phyloP scores from a whole-genome alignment of 2,329 filamentous ascomycete genomes.

The Salinomyces thailandicus region DNA sequence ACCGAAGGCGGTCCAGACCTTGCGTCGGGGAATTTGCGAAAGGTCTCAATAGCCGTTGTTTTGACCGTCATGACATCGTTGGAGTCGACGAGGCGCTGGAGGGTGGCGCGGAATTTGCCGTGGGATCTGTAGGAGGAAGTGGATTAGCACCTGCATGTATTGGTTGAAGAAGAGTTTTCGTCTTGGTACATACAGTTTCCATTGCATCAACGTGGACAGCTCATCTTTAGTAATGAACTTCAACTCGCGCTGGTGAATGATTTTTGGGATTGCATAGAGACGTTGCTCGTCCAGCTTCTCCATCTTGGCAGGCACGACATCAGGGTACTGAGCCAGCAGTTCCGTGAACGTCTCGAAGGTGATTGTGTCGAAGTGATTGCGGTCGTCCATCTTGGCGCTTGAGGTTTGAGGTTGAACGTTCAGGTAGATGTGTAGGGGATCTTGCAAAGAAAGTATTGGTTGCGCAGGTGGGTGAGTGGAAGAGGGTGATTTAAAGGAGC shows the following conservation, averaged over 20 bases:
- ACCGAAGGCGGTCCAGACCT: neutral
- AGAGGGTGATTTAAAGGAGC: too few relatives aligned
- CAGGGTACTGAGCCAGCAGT: slow-evolving; percentile 18
- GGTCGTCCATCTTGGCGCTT: slow-evolving; percentile 5
- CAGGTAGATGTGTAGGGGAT: too few relatives aligned
- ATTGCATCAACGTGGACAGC: slow-evolving; percentile 52
- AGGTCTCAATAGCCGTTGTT: slow-evolving; percentile 43
- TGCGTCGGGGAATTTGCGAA: slow-evolving; percentile 34
- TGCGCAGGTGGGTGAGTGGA: too few relatives aligned
- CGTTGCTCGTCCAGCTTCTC: slow-evolving; percentile 51
- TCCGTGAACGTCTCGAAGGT: slow-evolving; percentile 12
- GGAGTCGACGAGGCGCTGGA: slow-evolving; percentile 41
- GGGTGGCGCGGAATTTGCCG: slow-evolving; percentile 40
- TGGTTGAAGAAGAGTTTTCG: too few relatives aligned
- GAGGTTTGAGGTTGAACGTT: too few relatives aligned
- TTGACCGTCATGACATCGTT: slow-evolving; percentile 45
- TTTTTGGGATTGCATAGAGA: slow-evolving; percentile 43
- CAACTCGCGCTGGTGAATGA: slow-evolving; percentile 32
- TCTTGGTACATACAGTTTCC: slow-evolving; percentile 62
- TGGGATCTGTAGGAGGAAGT: slow-evolving; percentile 31
- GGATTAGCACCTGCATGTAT: neutral
- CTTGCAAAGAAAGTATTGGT: too few relatives aligned
- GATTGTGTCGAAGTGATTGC: slow-evolving; percentile 14
- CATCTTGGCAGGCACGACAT: slow-evolving; percentile 29
- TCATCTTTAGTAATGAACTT: slow-evolving; percentile 45